phyloP scores from a whole-genome alignment of 2,329 filamentous ascomycete genomes.

The Neoarthrinium moseri region DNA sequence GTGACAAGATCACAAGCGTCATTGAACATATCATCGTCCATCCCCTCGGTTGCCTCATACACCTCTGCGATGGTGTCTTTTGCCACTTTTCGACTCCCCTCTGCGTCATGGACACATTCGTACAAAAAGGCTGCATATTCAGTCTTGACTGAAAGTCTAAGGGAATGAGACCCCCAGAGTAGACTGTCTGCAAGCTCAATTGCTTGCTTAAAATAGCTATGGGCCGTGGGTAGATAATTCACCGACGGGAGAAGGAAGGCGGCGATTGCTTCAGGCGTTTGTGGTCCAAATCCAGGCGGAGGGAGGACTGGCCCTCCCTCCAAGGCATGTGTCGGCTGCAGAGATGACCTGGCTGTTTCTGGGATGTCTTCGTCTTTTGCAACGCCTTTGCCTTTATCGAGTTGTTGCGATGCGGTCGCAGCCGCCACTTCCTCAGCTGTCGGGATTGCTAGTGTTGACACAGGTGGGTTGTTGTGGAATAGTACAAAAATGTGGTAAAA shows the following conservation, averaged over 20 bases:
- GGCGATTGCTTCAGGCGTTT: conserved; percentile 44
- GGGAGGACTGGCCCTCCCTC: conserved; percentile 59
- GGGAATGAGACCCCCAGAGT: conserved; percentile 83
- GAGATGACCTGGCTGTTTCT: conserved; percentile 40
- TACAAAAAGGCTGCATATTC: conserved; percentile 93
- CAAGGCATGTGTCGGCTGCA: conserved; percentile 47
- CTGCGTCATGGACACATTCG: conserved; percentile 83
- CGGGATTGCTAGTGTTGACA: conserved; percentile 60
- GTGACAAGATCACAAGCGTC: conserved; percentile 88
- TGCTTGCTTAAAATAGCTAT: conserved; percentile 77
- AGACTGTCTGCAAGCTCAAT: conserved; percentile 70
- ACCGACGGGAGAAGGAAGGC: conserved; percentile 77
- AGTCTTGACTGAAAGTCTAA: conserved; percentile 85
- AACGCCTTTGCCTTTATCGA: conserved; percentile 49
- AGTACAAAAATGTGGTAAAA: conserved; percentile 97
- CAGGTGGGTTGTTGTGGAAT: conserved; percentile 86
- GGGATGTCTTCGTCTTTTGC: conserved; percentile 43
- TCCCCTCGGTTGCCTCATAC: conserved; percentile 85
- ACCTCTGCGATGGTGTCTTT: conserved; percentile 85
- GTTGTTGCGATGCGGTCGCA: conserved; percentile 30
- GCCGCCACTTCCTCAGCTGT: conserved; percentile 43
- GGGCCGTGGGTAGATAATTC: conserved; percentile 82
- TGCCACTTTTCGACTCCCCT: conserved; percentile 73
- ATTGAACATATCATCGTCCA: conserved; percentile 93
- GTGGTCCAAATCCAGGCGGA: conserved; percentile 51